These are phyloP conservation scores for Nicotiana undulata DNA, from an alignment of 257 asterid species.

Conservation along the genomic window DNA sequence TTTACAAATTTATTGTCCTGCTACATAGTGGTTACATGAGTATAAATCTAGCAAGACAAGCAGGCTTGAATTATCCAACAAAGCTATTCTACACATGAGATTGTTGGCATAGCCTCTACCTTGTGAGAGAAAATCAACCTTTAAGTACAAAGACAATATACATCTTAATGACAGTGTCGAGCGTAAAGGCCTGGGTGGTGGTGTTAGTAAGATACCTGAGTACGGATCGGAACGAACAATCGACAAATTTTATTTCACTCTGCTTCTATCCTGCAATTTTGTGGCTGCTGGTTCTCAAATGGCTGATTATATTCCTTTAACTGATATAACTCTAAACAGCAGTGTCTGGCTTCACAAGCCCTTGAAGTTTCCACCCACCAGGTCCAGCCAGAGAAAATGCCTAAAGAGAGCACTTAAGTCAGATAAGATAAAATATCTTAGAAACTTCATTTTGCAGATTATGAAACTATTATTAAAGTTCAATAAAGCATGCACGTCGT, in stretches of 20 bases:
- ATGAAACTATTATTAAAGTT: not conserved
- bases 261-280: not conserved
- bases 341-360: constrained; percentile 61
- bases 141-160: not conserved
- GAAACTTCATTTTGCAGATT: not conserved
- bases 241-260: not conserved
- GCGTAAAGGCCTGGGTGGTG: not conserved
- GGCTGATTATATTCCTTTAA: not conserved
- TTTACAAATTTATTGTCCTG: not conserved
- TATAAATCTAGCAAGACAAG: not conserved
- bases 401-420: constrained; percentile 23
- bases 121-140: not conserved
- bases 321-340: constrained; percentile 12
- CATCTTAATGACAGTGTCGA: not conserved
- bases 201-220: not conserved
- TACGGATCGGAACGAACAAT: not conserved
- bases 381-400: constrained; percentile 81
- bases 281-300: not conserved
- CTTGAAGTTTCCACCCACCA: constrained; percentile 92
- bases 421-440: constrained; percentile 16
- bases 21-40: not conserved
- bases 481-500: not conserved
- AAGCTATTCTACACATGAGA: not conserved
- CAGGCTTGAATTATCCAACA: not conserved
- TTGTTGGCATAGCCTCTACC: not conserved